Evolutionary conservation across 257 asterid species (phyloP).

Genomic region (Fraxinus pennsylvanica): DNA sequence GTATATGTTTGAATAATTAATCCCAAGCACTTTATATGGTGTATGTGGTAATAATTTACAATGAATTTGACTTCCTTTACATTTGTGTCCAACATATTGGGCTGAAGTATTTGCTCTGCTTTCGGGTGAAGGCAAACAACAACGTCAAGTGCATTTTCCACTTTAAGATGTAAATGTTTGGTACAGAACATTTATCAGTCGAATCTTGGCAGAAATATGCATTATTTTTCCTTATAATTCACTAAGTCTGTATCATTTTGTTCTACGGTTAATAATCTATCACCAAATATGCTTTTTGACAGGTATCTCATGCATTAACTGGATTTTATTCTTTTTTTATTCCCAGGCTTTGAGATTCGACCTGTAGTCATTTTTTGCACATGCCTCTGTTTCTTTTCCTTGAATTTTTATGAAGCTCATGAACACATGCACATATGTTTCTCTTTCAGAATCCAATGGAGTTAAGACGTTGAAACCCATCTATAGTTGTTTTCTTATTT

Average conservation of each 20-base stretch:
- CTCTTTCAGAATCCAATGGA: slow-evolving; percentile 6
- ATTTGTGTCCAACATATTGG: background rate
- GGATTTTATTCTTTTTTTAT: background rate
- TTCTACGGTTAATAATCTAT: background rate
- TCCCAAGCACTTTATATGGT: background rate
- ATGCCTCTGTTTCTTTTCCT: slow-evolving; percentile 2
- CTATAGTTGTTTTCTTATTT: slow-evolving; percentile 26
- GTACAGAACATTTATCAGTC: background rate
- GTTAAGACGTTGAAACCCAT: slow-evolving; percentile 6
- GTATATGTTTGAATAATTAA: background rate
- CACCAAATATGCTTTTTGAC: background rate
- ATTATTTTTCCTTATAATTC: background rate
- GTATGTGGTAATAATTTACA: background rate
- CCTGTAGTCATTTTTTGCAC: background rate
- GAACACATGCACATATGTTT: background rate
- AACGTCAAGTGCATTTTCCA: background rate
- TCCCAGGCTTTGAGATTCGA: background rate
- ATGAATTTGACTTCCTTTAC: background rate
- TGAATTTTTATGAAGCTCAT: slow-evolving; percentile 10
- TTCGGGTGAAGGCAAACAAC: background rate
- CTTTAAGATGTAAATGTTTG: background rate
- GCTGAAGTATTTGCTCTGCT: background rate
- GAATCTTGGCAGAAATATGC: background rate
- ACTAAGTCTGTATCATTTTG: background rate
- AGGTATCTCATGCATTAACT: background rate